Evolutionary conservation across 257 asterid species (phyloP).

Genomic region (Gentiana macrophylla): DNA sequence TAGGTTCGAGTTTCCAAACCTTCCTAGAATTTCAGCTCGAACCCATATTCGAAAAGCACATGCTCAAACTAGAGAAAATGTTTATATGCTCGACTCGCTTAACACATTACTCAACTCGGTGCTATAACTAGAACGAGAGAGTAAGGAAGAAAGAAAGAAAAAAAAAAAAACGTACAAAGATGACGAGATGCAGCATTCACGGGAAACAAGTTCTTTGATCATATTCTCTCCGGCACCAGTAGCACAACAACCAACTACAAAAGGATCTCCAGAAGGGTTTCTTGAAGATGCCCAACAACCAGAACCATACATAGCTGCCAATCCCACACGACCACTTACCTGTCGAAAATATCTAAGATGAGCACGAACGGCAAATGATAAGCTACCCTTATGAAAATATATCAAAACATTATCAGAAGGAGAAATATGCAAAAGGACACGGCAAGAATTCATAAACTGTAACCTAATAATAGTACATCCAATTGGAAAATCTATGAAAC

Average conservation of each 20-base stretch:
- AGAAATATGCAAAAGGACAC: too few relatives aligned
- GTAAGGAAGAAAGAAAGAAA: not conserved
- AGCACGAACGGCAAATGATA: too few relatives aligned
- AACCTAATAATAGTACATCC: too few relatives aligned
- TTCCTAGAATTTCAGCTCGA: not conserved
- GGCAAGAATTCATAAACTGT: too few relatives aligned
- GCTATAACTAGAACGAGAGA: not conserved
- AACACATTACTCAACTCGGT: not conserved
- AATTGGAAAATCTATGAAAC: too few relatives aligned
- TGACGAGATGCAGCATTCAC: slow-evolving; percentile 77
- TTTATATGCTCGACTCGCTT: not conserved
- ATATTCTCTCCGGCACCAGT: slow-evolving; percentile 96
- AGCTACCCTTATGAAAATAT: too few relatives aligned
- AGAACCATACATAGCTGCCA: slow-evolving; percentile 86
- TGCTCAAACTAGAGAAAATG: not conserved
- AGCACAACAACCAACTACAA: slow-evolving; percentile 68
- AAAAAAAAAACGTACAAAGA: slow-evolving; percentile 34
- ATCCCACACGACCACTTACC: slow-evolving; percentile 93
- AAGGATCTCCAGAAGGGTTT: slow-evolving; percentile 49
- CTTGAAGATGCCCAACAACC: slow-evolving; percentile 93
- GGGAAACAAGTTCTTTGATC: slow-evolving; percentile 75
- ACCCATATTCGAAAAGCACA: not conserved
- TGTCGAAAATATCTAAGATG: slow-evolving; percentile 13
- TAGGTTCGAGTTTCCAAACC: too few relatives aligned
- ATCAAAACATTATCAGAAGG: too few relatives aligned